phyloP scores from a whole-genome alignment of 495 filamentous ascomycete genomes.

The Neurospora pannonica region DNA sequence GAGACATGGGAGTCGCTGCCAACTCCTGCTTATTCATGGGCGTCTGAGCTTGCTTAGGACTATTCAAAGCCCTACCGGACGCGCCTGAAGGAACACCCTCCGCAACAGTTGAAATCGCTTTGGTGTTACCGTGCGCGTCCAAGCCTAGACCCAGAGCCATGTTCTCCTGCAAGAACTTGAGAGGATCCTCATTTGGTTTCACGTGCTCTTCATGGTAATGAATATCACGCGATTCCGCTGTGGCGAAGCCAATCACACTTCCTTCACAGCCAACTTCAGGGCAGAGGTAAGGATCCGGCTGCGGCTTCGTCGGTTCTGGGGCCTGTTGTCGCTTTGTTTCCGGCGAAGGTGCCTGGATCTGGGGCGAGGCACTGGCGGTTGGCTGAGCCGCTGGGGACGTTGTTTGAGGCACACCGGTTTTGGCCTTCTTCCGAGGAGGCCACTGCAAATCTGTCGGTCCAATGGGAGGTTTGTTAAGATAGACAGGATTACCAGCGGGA shows the following conservation, averaged over 20 bases:
- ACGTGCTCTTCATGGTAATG: conserved; percentile 48
- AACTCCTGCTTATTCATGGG: conserved; percentile 26
- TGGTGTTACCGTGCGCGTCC: conserved; percentile 36
- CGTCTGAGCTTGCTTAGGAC: conserved; percentile 37
- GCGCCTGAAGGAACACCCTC: neutral
- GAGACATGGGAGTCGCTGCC: conserved; percentile 36
- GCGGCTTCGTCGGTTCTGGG: conserved; percentile 19
- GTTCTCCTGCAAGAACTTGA: conserved; percentile 38
- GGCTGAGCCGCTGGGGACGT: conserved; percentile 16
- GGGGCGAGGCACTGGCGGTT: conserved; percentile 36
- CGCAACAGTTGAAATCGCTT: conserved; percentile 1
- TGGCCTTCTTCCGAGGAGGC: conserved; percentile 46
- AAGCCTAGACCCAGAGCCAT: conserved; percentile 34
- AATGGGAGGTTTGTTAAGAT: conserved; percentile 34
- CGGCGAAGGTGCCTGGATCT: conserved; percentile 36
- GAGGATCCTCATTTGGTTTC: conserved; percentile 43
- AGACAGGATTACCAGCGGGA: conserved; percentile 58
- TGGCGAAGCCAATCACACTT: conserved; percentile 40
- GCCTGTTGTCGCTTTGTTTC: conserved; percentile 36
- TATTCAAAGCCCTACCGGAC: neutral
- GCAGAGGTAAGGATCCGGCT: conserved; percentile 34
- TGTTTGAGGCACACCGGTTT: conserved; percentile 23
- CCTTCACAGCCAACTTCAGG: conserved; percentile 36
- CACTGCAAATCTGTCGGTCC: conserved; percentile 43
- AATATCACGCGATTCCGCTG: conserved; percentile 38